Conservation (phyloP, 139 green algal species). For the Trebouxia sp. region DNA sequence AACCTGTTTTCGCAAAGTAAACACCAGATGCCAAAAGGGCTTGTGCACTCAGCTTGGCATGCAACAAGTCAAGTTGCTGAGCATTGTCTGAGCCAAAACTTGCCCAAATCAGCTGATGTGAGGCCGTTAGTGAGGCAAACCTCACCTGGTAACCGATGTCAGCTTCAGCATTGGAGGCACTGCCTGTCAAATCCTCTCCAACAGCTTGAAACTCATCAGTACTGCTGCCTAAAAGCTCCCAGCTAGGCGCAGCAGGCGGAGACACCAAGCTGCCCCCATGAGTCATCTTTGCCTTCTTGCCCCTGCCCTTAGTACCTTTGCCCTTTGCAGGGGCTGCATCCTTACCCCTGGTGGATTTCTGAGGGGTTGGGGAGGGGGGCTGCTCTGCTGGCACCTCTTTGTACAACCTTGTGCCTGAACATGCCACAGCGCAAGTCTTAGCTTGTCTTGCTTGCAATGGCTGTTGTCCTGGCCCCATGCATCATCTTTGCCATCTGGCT, state of each 20-base stretch:
- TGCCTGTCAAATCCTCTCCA: constrained; percentile 25
- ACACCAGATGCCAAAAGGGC: too few species aligned
- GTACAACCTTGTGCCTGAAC: constrained; percentile 6
- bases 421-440: too few species aligned
- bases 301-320: constrained; percentile 2
- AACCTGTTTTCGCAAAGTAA: too few species aligned
- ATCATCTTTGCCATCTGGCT: not conserved
- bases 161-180: not conserved
- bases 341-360: not conserved
- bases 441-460: too few species aligned
- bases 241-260: not conserved
- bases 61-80: too few species aligned
- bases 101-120: too few species aligned
- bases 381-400: not conserved
- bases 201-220: constrained; percentile 24
- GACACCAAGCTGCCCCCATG: not conserved
- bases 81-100: too few species aligned
- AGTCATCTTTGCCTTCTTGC: not conserved
- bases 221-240: constrained; percentile 21
- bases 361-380: not conserved
- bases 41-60: too few species aligned
- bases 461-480: not conserved
- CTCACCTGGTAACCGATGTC: constrained; percentile 11
- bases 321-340: constrained; percentile 1
- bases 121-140: too few species aligned